Evolutionary conservation across 2,329 filamentous ascomycete genomes (phyloP).

Genomic region (Pochonia chlamydosporia): DNA sequence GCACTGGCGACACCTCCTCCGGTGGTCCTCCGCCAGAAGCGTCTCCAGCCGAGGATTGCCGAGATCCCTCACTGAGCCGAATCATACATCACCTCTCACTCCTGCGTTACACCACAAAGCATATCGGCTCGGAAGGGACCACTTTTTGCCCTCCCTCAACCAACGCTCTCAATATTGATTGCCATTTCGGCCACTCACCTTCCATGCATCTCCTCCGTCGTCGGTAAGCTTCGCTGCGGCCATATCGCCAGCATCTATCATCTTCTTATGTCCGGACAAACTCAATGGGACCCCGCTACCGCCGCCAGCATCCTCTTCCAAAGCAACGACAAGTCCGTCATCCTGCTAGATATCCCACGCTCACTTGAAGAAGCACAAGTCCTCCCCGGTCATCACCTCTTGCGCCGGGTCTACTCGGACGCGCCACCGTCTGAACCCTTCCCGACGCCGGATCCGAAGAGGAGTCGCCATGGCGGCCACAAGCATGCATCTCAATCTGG

Average conservation of each 20-base stretch:
- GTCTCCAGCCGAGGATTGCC: slow-evolving; percentile 14
- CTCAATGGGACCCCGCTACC: background rate
- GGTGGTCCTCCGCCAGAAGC: background rate
- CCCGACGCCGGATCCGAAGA: slow-evolving; percentile 42
- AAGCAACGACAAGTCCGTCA: slow-evolving; percentile 34
- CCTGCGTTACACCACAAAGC: too few relatives aligned
- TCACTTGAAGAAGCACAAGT: slow-evolving; percentile 65
- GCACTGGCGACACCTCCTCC: background rate
- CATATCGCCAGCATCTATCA: background rate
- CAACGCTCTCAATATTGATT: background rate
- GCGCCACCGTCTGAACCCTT: slow-evolving; percentile 39
- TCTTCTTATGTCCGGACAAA: slow-evolving; percentile 1
- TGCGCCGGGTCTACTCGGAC: slow-evolving; percentile 40
- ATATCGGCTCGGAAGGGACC: background rate
- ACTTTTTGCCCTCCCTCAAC: background rate
- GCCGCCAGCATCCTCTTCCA: slow-evolving; percentile 27
- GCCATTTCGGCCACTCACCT: background rate
- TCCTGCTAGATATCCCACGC: slow-evolving; percentile 62
- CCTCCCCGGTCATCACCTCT: slow-evolving; percentile 27
- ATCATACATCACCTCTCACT: background rate
- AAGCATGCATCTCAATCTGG: background rate
- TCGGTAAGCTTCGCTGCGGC: background rate
- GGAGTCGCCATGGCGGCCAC: slow-evolving; percentile 18
- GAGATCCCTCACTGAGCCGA: slow-evolving; percentile 3
- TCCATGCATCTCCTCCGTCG: background rate